Evolutionary conservation across 495 filamentous ascomycete species (phyloP), one percentile per base, ranked within the genome.

Genomic region (Aspergillus haitiensis): DNA sequence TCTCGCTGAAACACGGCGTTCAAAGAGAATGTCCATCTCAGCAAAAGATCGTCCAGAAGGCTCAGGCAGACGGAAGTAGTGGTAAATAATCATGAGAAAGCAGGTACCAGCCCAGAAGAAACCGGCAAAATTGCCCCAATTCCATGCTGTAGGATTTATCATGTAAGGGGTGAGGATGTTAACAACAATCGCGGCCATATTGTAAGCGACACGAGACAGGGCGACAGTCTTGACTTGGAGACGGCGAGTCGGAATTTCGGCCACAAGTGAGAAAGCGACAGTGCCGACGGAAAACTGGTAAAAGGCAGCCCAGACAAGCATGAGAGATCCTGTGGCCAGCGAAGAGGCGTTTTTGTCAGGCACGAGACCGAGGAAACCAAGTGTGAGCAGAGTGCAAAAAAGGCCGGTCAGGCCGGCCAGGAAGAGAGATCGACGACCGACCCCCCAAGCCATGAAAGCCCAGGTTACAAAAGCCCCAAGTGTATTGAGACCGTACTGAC

Each of bases 61-160:
- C 62, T 92, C 88, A 0, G 88, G 88, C 0, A 92, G 78, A 7
- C 88, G 82, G 80, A 90, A 90, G 72, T 84, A 92, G 0, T 82
- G 81, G 70, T 88, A 92, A 7, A 90, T 70, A 53, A 90, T 81
- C 70, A 86, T 89, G 37, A 84, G 68, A 74, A 88, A 88, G 68
- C 87, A 89, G 49, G 84, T 82, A 0, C 85, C 87, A 5, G 80
- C 86, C 87, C 86, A 93, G 78, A 92, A 90, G 73, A 93, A 91
- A n/a, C 86, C 88, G 12, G 87, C 78, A 57, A 82, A 89, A 60
- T 88, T 88, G 47, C 80, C 74, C 88, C 87, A 93, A 70, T 89
- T 67, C 88, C 89, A 91, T 0, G 84, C 87, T 0, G 70, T 74
- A 0, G 87, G 86, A 72, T 91, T 91, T 31, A 92, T 71, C 87